A percentile compares a stretch with the other conserved stretches of the same genome.
Evolutionary conservation across 2,329 filamentous ascomycete species (phyloP).

Genomic region (Stromatinia cepivora): DNA sequence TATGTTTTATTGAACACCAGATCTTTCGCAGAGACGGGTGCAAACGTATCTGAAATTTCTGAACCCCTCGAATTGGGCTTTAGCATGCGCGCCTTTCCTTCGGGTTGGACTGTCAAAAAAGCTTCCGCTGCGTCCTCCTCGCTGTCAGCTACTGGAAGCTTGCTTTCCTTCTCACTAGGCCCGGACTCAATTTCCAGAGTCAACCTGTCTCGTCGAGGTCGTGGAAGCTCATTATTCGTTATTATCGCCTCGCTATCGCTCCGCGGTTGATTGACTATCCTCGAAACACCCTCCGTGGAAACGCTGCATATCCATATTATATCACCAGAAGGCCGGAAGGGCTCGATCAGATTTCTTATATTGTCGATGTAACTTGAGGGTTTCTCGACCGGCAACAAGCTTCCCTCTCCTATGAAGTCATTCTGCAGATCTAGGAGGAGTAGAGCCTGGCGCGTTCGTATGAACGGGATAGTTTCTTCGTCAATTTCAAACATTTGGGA

Average conservation of each 20-base stretch:
- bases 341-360: slow-evolving; percentile 64
- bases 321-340: slow-evolving; percentile 70
- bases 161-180: slow-evolving; percentile 23
- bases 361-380: slow-evolving; percentile 66
- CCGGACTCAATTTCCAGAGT: slow-evolving; percentile 24
- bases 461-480: slow-evolving; percentile 53
- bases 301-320: slow-evolving; percentile 85
- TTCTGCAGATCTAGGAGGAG: slow-evolving; percentile 87
- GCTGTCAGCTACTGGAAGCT: slow-evolving; percentile 21
- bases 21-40: slow-evolving; percentile 43
- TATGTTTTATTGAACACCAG: slow-evolving; percentile 64
- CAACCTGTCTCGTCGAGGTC: neutral
- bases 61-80: slow-evolving; percentile 33
- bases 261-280: slow-evolving; percentile 53
- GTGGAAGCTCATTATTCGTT: slow-evolving; percentile 36
- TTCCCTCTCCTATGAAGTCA: slow-evolving; percentile 73
- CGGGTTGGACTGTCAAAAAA: slow-evolving; percentile 35
- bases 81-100: slow-evolving; percentile 45
- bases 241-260: slow-evolving; percentile 39
- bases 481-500: slow-evolving; percentile 57
- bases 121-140: slow-evolving; percentile 30
- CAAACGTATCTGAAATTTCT: slow-evolving; percentile 14
- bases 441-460: slow-evolving; percentile 67
- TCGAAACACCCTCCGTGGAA: slow-evolving; percentile 59
- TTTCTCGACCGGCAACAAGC: slow-evolving; percentile 64